Conservation (phyloP, 305 asterid genomes). For the Solanum chacoense region DNA sequence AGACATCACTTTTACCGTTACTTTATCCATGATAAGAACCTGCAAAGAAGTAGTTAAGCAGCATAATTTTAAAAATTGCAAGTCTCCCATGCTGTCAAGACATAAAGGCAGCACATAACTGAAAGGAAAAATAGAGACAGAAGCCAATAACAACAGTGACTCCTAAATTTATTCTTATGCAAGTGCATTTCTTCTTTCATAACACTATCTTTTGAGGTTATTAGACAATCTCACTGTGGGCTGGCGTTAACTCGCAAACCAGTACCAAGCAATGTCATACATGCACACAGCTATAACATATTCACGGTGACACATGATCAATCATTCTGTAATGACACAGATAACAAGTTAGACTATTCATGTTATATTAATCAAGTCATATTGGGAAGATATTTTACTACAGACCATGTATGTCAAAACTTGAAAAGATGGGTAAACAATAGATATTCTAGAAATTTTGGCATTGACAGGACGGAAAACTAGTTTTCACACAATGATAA, state of each 20-base stretch:
- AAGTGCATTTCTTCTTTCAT: background rate
- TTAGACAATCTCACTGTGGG: background rate
- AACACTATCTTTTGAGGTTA: background rate
- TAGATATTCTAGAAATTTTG: background rate
- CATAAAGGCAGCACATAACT: background rate
- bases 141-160: background rate
- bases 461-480: background rate
- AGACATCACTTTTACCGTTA: conserved; percentile 91
- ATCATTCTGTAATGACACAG: background rate
- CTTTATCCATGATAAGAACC: conserved; percentile 99
- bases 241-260: background rate
- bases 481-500: background rate
- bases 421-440: background rate
- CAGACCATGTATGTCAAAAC: background rate
- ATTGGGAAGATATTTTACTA: background rate
- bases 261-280: background rate
- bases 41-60: conserved; percentile 18
- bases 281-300: background rate
- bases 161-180: background rate
- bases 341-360: background rate
- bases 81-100: background rate
- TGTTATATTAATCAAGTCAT: background rate
- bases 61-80: background rate
- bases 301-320: background rate
- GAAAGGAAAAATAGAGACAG: background rate